These are phyloP conservation scores for Starmerella sp. DNA, from an alignment of 805 yeast genomes.

Conservation along the genomic window DNA sequence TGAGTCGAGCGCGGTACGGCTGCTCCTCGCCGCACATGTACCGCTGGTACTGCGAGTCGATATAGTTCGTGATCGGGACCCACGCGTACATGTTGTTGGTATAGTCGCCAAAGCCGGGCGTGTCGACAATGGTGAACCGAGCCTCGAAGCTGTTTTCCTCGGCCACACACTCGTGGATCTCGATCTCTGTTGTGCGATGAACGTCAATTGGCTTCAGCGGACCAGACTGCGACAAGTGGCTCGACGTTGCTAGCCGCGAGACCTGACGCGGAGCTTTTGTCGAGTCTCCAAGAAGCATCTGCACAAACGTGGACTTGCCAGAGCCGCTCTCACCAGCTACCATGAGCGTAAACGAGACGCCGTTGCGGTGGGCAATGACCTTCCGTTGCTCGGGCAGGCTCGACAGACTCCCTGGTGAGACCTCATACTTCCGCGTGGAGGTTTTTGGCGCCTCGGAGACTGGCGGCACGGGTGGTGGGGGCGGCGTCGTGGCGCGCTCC, in stretches of 20 bases:
- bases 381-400: slow-evolving; percentile 13
- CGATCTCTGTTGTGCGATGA: slow-evolving; percentile 60
- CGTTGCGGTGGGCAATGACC: slow-evolving; percentile 34
- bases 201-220: slow-evolving; percentile 18
- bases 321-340: slow-evolving; percentile 80
- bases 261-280: background rate
- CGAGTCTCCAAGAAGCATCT: slow-evolving; percentile 57
- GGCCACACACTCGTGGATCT: slow-evolving; percentile 63
- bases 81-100: slow-evolving; percentile 76
- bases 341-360: slow-evolving; percentile 53
- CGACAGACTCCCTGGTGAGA: background rate
- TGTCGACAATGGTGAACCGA: slow-evolving; percentile 71
- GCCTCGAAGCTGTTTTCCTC: slow-evolving; percentile 76
- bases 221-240: background rate
- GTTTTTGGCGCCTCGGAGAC: background rate
- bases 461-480: background rate
- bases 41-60: slow-evolving; percentile 82
- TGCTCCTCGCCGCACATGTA: slow-evolving; percentile 91
- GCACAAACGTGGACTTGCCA: slow-evolving; percentile 85
- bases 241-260: slow-evolving; percentile 18
- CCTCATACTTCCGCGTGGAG: background rate
- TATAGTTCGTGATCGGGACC: slow-evolving; percentile 77
- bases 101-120: slow-evolving; percentile 90
- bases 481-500: background rate
- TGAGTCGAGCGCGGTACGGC: slow-evolving; percentile 46